Conservation (phyloP, 139 green algal species). For the Chlamydomonas sphaeroides region DNA sequence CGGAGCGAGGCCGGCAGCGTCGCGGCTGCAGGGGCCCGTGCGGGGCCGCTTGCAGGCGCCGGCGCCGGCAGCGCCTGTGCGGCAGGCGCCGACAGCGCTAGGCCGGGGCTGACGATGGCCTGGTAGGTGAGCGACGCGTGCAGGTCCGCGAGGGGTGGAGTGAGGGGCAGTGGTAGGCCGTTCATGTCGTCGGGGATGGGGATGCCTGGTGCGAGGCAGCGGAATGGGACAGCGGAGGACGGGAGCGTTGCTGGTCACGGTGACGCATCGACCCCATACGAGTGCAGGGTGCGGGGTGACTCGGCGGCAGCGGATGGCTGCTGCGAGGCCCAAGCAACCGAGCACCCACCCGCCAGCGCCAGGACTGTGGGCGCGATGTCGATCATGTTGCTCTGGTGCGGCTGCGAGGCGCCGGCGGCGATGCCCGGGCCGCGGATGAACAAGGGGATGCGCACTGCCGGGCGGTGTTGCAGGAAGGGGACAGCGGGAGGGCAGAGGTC, state of each 20-base stretch:
- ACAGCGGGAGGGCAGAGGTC: too few relatives aligned
- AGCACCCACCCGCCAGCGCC: neutral
- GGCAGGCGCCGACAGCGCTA: neutral
- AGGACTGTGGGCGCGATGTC: neutral
- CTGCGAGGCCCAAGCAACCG: too few relatives aligned
- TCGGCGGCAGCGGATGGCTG: neutral
- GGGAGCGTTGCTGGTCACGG: neutral
- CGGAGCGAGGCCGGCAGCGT: too few relatives aligned
- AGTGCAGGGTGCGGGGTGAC: too few relatives aligned
- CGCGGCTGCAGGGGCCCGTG: too few relatives aligned
- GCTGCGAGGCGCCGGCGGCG: neutral
- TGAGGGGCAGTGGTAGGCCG: slow-evolving; percentile 19
- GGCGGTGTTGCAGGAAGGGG: too few relatives aligned
- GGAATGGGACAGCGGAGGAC: too few relatives aligned
- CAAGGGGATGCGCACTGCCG: slow-evolving; percentile 22
- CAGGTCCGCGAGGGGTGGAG: neutral
- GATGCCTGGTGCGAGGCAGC: neutral
- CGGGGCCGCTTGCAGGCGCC: neutral
- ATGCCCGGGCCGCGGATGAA: neutral
- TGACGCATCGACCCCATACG: neutral
- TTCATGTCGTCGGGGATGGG: neutral
- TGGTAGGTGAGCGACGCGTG: too few relatives aligned
- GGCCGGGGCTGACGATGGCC: too few relatives aligned
- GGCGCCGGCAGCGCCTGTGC: too few relatives aligned
- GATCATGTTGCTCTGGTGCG: neutral